A percentile compares a stretch with the other conserved stretches of the same genome.
Evolutionary conservation across 805 yeast species (phyloP).

Genomic region (Lipomyces lipofer): DNA sequence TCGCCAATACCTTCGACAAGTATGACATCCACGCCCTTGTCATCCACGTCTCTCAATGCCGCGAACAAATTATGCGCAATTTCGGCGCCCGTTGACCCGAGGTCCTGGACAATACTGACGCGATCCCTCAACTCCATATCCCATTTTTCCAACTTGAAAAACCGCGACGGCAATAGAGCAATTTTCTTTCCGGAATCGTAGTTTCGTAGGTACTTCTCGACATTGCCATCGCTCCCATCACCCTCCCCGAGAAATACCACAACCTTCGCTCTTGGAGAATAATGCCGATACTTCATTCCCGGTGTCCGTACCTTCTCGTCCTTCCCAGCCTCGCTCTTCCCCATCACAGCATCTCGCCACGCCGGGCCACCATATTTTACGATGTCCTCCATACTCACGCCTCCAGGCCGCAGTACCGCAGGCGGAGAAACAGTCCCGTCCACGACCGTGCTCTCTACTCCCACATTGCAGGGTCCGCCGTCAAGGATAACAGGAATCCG

Average conservation of each 20-base stretch:
- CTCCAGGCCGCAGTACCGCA: constrained; percentile 89
- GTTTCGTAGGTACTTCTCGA: constrained; percentile 11
- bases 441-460: constrained; percentile 91
- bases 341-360: constrained; percentile 71
- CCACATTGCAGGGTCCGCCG: constrained; percentile 84
- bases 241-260: constrained; percentile 58
- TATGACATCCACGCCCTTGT: constrained; percentile 62
- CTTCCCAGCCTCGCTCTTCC: constrained; percentile 53
- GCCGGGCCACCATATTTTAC: constrained; percentile 59
- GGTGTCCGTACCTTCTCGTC: constrained; percentile 80
- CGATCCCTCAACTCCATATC: constrained; percentile 2
- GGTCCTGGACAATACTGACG: constrained; percentile 14
- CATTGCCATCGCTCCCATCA: constrained; percentile 40
- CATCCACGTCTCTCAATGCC: constrained; percentile 73
- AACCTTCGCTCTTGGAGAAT: constrained; percentile 87
- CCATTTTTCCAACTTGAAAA: constrained; percentile 14
- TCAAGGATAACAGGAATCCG: constrained; percentile 82
- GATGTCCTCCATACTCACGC: constrained; percentile 79
- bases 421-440: constrained; percentile 89
- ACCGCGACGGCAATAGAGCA: constrained; percentile 25
- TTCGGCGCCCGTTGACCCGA: constrained; percentile 55
- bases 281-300: constrained; percentile 96
- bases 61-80: constrained; percentile 77
- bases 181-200: not conserved
- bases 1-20: constrained; percentile 83